Conservation (phyloP, 768 basidiomycete genomes). For the Coprinopsis strossmayeri region DNA sequence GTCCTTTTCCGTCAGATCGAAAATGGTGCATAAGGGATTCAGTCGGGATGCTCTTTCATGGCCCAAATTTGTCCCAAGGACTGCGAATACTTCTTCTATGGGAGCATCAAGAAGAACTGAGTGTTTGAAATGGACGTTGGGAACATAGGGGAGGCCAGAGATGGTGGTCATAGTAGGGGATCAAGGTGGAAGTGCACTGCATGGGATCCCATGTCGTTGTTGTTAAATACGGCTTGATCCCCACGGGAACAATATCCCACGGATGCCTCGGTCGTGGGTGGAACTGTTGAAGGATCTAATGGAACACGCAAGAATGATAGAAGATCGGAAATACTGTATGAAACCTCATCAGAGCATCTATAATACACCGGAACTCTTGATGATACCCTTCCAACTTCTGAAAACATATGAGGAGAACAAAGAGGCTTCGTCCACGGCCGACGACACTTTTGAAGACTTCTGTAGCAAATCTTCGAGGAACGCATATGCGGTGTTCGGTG, state of each 20-base stretch:
- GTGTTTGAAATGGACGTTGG: constrained; percentile 25
- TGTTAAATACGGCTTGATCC: neutral
- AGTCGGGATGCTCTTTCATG: constrained; percentile 27
- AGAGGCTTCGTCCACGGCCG: constrained; percentile 43
- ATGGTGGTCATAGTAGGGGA: constrained; percentile 4
- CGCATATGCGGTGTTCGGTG: constrained; percentile 55
- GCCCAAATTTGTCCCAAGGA: constrained; percentile 22
- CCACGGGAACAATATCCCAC: neutral
- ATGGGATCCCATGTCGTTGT: neutral
- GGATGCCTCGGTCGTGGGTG: neutral
- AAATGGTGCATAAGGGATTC: constrained; percentile 21
- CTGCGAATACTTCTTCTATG: constrained; percentile 20
- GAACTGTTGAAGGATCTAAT: neutral
- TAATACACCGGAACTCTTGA: constrained; percentile 58
- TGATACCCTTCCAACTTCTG: constrained; percentile 67
- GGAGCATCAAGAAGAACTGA: constrained; percentile 23
- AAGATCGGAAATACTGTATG: neutral
- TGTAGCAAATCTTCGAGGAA: constrained; percentile 66
- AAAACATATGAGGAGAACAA: constrained; percentile 55
- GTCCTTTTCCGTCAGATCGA: constrained; percentile 22
- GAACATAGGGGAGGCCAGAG: constrained; percentile 5
- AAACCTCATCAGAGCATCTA: constrained; percentile 11
- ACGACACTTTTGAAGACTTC: constrained; percentile 36
- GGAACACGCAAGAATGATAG: neutral
- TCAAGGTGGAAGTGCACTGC: neutral